These are phyloP conservation scores for Trichomonascaceae sp. DNA, from an alignment of 1,139 yeast species.

Conservation along the genomic window DNA sequence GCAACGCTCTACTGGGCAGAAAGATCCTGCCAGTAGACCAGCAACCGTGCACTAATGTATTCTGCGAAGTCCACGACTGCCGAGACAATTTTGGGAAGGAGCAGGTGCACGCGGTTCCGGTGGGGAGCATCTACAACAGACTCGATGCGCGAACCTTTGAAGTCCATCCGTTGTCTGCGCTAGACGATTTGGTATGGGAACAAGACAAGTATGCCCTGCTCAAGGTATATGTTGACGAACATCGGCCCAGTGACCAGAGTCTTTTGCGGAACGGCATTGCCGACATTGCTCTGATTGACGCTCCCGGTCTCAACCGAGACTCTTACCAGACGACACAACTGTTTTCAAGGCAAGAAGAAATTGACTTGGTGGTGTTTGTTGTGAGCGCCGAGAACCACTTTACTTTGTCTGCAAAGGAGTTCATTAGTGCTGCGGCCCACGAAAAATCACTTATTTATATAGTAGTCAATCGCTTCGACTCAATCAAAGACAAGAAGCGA, in stretches of 20 bases:
- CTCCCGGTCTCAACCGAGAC: constrained; percentile 93
- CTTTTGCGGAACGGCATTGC: constrained; percentile 80
- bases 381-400: constrained; percentile 94
- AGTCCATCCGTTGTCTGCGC: constrained; percentile 37
- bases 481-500: constrained; percentile 62
- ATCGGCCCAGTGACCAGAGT: constrained; percentile 54
- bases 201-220: constrained; percentile 61
- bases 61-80: constrained; percentile 87
- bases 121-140: constrained; percentile 44
- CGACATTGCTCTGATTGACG: constrained; percentile 86
- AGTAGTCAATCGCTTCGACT: constrained; percentile 87
- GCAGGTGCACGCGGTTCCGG: constrained; percentile 87
- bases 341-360: constrained; percentile 92
- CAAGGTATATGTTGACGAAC: constrained; percentile 71
- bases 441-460: constrained; percentile 89
- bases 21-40: constrained; percentile 87
- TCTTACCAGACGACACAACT: constrained; percentile 91
- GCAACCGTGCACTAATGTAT: constrained; percentile 94
- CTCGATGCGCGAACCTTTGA: constrained; percentile 56
- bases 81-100: constrained; percentile 61
- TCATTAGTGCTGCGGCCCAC: constrained; percentile 78
- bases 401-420: constrained; percentile 88
- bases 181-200: constrained; percentile 61
- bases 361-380: constrained; percentile 90
- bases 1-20: constrained; percentile 77